These are phyloP conservation scores for Spathaspora boniae DNA, from an alignment of 805 yeast genomes.

Conservation along the genomic window DNA sequence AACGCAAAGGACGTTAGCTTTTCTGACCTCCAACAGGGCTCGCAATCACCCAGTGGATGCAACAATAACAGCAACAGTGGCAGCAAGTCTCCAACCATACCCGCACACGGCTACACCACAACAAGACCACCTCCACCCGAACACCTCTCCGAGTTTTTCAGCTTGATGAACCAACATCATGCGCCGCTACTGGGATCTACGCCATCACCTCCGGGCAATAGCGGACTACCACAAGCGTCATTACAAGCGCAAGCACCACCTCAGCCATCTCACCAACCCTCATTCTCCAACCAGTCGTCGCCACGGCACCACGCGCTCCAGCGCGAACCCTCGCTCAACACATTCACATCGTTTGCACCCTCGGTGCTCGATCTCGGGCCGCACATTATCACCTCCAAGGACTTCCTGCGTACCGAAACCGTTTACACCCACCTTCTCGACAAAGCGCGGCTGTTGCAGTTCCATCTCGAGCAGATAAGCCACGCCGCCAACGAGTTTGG, in stretches of 20 bases:
- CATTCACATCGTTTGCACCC: constrained; percentile 46
- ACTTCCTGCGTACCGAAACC: constrained; percentile 48
- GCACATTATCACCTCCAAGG: constrained; percentile 57
- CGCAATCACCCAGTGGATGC: too few relatives aligned
- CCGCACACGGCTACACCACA: too few relatives aligned
- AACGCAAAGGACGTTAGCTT: too few relatives aligned
- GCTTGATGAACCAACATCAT: constrained; percentile 50
- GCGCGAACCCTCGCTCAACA: constrained; percentile 34
- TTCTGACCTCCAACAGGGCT: too few relatives aligned
- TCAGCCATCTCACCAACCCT: not conserved
- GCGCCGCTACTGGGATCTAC: too few relatives aligned
- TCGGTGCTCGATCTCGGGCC: constrained; percentile 54
- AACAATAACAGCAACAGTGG: too few relatives aligned
- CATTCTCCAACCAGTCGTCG: not conserved
- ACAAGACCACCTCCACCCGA: constrained; percentile 43
- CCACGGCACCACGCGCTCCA: constrained; percentile 1
- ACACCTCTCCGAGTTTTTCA: constrained; percentile 58
- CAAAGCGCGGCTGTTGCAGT: constrained; percentile 45
- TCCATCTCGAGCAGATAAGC: constrained; percentile 46
- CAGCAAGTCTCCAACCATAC: too few relatives aligned
- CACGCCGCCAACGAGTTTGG: constrained; percentile 71
- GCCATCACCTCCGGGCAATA: too few relatives aligned
- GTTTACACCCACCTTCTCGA: constrained; percentile 46
- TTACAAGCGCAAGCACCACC: constrained; percentile 1
- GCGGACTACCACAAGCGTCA: constrained; percentile 16